phyloP scores from a whole-genome alignment of 768 basidiomycete genomes.

The Cubamyces lactineus region DNA sequence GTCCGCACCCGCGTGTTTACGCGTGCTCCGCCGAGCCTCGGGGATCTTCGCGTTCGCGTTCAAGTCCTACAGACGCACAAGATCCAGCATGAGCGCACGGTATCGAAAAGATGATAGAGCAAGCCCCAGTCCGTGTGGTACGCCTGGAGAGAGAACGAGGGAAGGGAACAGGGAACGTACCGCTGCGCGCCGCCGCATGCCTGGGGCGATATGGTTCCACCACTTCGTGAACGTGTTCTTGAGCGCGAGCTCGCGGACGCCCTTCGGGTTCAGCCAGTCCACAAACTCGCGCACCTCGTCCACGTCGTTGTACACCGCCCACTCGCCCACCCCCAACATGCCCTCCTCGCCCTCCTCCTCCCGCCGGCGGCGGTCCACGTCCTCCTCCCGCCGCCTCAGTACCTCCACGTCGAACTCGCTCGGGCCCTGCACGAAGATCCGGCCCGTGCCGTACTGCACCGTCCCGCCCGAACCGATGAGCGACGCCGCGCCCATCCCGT shows the following conservation, averaged over 20 bases:
- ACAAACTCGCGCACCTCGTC: conserved; percentile 87
- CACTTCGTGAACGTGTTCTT: conserved; percentile 79
- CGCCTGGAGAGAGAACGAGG: not conserved
- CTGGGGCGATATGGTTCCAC: conserved; percentile 81
- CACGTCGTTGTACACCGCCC: conserved; percentile 87
- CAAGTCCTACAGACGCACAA: conserved; percentile 54
- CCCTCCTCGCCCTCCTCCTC: conserved; percentile 85
- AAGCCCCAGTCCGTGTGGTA: not conserved
- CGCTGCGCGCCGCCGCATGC: conserved; percentile 73
- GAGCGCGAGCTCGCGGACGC: conserved; percentile 82
- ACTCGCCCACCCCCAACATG: conserved; percentile 74
- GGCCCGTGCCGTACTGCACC: conserved; percentile 84
- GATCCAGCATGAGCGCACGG: not conserved
- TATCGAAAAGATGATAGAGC: not conserved
- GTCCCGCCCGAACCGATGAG: conserved; percentile 78
- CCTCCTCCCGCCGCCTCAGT: conserved; percentile 58
- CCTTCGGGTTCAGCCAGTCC: conserved; percentile 91
- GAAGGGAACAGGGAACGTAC: conserved; percentile 47
- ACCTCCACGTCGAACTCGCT: conserved; percentile 79
- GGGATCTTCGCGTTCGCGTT: conserved; percentile 69
- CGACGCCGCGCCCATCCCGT: conserved; percentile 88
- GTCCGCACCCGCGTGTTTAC: conserved; percentile 60
- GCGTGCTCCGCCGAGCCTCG: conserved; percentile 79
- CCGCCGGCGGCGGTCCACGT: conserved; percentile 58
- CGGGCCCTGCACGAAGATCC: conserved; percentile 92